Evolutionary conservation across 345 rosid genomes (phyloP).

Genomic region (Salix viminalis): DNA sequence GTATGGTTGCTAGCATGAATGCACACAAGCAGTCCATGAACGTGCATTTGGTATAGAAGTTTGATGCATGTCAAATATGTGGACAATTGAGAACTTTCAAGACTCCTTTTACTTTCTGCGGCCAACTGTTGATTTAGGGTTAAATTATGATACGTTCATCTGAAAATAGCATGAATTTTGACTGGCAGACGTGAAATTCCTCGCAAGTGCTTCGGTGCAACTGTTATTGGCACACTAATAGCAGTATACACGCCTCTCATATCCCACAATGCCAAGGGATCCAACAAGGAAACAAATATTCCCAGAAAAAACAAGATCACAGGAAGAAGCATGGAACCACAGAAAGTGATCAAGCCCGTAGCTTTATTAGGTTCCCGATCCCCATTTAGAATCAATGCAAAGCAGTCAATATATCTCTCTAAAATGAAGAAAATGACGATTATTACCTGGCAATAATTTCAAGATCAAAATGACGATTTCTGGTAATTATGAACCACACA

Average conservation of each 20-base stretch:
- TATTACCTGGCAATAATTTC: no score
- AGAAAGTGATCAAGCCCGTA: conserved; percentile 1
- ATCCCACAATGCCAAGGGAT: not conserved
- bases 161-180: no score
- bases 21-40: not conserved
- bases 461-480: no score
- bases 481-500: conserved; percentile 8
- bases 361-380: not conserved
- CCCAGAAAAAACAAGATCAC: conserved; percentile 4
- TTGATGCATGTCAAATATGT: not conserved
- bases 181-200: not conserved
- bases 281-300: not conserved
- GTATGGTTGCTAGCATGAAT: not conserved
- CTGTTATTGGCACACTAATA: not conserved
- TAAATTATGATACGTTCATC: not conserved
- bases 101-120: not conserved
- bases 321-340: not conserved
- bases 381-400: conserved; percentile 12
- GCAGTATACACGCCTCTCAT: not conserved
- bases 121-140: not conserved
- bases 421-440: no score
- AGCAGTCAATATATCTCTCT: not conserved
- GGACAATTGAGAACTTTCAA: not conserved
- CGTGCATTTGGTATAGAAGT: not conserved
- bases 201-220: not conserved